Evolutionary conservation across 2,329 filamentous ascomycete species (phyloP).

Genomic region (Cladophialophora psammophila): DNA sequence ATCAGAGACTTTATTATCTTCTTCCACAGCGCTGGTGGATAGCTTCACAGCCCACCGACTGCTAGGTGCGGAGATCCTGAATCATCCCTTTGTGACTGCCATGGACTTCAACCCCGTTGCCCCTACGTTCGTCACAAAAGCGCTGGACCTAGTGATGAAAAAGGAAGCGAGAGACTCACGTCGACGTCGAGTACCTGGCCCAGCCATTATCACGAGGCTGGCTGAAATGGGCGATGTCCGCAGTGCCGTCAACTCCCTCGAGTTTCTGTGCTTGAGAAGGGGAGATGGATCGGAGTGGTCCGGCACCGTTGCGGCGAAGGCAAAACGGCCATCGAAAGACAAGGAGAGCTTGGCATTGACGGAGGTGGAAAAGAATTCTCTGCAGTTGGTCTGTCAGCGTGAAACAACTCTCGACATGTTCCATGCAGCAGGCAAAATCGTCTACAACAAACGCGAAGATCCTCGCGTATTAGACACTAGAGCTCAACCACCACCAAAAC

Average conservation of each 20-base stretch:
- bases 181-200: constrained; percentile 76
- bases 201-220: constrained; percentile 76
- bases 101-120: constrained; percentile 96
- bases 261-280: constrained; percentile 87
- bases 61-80: constrained; percentile 83
- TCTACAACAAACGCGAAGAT: constrained; percentile 90
- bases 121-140: constrained; percentile 82
- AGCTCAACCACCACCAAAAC: constrained; percentile 53
- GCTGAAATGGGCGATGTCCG: constrained; percentile 90
- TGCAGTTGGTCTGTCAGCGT: constrained; percentile 82
- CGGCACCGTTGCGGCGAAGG: constrained; percentile 72
- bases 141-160: constrained; percentile 78
- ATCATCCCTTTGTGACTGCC: constrained; percentile 77
- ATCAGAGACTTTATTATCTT: constrained; percentile 87
- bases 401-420: constrained; percentile 94
- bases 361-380: constrained; percentile 76
- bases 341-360: constrained; percentile 68
- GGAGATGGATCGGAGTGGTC: constrained; percentile 78
- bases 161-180: constrained; percentile 86
- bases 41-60: constrained; percentile 92
- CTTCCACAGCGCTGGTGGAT: constrained; percentile 82
- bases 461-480: constrained; percentile 43
- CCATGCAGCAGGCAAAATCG: constrained; percentile 92
- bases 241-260: constrained; percentile 87
- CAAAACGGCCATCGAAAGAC: constrained; percentile 64